A percentile compares a stretch with the other conserved stretches of the same genome.
Evolutionary conservation across 352 stramenopile species (phyloP).

Genomic region (Phytopythium montanum): DNA sequence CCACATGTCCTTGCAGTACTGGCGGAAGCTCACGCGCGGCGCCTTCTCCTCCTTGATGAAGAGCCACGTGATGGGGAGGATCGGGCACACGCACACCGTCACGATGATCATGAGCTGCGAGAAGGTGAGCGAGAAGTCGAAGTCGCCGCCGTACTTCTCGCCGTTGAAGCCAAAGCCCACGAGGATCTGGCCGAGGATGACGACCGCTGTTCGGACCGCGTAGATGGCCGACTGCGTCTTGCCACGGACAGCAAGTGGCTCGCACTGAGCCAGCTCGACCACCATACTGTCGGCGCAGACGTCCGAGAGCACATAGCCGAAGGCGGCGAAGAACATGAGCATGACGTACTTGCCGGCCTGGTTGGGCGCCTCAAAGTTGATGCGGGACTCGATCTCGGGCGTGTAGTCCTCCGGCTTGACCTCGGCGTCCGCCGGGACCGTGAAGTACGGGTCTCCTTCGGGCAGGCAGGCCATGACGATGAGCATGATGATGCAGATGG

Average conservation of each 20-base stretch:
- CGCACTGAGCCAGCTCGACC: conserved; percentile 30
- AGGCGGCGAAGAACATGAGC: conserved; percentile 58
- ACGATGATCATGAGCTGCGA: conserved; percentile 28
- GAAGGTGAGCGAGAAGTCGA: conserved; percentile 38
- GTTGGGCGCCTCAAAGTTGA: conserved; percentile 21
- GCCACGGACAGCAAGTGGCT: background rate
- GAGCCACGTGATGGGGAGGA: conserved; percentile 20
- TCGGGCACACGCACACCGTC: conserved; percentile 3
- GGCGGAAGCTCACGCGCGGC: conserved; percentile 1
- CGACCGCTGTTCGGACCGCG: background rate
- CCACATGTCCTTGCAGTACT: conserved; percentile 17
- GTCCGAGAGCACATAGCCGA: conserved; percentile 69
- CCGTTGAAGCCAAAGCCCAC: background rate
- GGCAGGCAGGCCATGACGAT: conserved; percentile 26
- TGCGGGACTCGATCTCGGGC: conserved; percentile 6
- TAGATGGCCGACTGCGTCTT: background rate
- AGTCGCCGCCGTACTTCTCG: conserved; percentile 25
- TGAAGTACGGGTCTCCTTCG: conserved; percentile 32
- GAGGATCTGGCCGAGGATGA: background rate
- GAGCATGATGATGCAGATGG: conserved; percentile 27
- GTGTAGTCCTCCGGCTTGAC: conserved; percentile 18
- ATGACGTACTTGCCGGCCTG: conserved; percentile 36
- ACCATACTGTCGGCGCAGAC: conserved; percentile 18
- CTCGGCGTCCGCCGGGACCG: conserved; percentile 8
- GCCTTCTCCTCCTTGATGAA: conserved; percentile 13